phyloP scores from a whole-genome alignment of 768 basidiomycete genomes.

The Tulasnella sp. region DNA sequence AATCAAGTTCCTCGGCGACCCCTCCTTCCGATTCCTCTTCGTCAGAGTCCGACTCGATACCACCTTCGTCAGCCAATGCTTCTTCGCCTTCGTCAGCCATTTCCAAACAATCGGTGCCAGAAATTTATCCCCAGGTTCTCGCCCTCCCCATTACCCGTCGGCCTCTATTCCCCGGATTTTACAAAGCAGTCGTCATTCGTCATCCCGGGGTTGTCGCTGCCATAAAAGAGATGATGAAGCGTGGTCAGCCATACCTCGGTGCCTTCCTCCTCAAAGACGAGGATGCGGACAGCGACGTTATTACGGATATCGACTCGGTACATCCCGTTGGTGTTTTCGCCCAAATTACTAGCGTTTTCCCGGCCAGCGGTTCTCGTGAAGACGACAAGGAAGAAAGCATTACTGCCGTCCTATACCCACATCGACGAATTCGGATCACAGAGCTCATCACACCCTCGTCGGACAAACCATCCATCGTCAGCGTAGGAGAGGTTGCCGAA shows the following conservation, averaged over 20 bases:
- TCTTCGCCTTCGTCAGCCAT: conserved; percentile 43
- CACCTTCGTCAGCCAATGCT: conserved; percentile 27
- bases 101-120: conserved; percentile 81
- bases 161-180: conserved; percentile 95
- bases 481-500: conserved; percentile 33
- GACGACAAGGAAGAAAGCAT: conserved; percentile 77
- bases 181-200: conserved; percentile 92
- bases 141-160: conserved; percentile 92
- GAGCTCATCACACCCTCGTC: conserved; percentile 66
- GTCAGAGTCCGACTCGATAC: conserved; percentile 31
- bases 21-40: conserved; percentile 10
- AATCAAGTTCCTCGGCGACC: conserved; percentile 34
- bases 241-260: conserved; percentile 94
- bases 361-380: conserved; percentile 44
- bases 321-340: conserved; percentile 94
- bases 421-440: conserved; percentile 80
- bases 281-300: conserved; percentile 84
- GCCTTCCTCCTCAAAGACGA: conserved; percentile 95
- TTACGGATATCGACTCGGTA: conserved; percentile 78
- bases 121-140: conserved; percentile 85
- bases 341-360: conserved; percentile 90
- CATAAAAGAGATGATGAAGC: conserved; percentile 93
- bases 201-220: conserved; percentile 87
- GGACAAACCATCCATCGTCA: conserved; percentile 33
- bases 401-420: conserved; percentile 93